Conservation (phyloP, 495 filamentous ascomycete genomes). For the Pseudoneurospora amorphoporcata region DNA sequence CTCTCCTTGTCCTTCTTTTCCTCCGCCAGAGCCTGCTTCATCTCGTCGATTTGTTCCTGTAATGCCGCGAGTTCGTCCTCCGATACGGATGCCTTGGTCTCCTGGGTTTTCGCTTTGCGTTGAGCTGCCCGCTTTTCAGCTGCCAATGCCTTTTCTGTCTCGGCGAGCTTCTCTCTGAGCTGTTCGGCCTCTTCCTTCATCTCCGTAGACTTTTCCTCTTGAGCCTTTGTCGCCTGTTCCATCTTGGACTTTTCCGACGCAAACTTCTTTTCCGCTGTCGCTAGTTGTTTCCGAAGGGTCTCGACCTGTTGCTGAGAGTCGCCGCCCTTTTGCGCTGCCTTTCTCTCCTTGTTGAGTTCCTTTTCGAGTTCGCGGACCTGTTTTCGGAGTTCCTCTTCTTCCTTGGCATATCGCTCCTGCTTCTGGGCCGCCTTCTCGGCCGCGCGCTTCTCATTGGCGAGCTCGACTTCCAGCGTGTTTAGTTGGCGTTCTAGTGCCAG, state of each 20-base stretch:
- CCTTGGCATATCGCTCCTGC: conserved; percentile 29
- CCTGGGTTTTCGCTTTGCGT: conserved; percentile 38
- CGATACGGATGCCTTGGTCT: conserved; percentile 9
- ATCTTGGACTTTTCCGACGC: conserved; percentile 28
- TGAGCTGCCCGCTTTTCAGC: conserved; percentile 44
- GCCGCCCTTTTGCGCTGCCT: conserved; percentile 18
- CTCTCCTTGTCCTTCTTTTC: conserved; percentile 34
- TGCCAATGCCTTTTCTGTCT: conserved; percentile 30
- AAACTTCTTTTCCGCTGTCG: conserved; percentile 13
- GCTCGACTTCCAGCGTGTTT: conserved; percentile 62
- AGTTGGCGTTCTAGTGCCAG: conserved; percentile 64
- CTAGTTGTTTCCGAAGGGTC: conserved; percentile 15
- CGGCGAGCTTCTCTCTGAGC: conserved; percentile 41
- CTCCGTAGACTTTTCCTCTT: conserved; percentile 17
- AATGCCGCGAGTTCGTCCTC: conserved; percentile 28
- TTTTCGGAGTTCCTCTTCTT: conserved; percentile 36
- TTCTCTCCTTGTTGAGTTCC: conserved; percentile 42
- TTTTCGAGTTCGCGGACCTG: conserved; percentile 39
- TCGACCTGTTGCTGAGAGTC: conserved; percentile 26
- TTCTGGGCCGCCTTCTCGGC: conserved; percentile 50
- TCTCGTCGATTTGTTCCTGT: conserved; percentile 20
- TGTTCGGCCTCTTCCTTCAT: conserved; percentile 27
- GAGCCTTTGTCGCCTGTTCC: conserved; percentile 19
- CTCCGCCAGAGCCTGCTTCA: conserved; percentile 28
- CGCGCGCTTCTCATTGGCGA: conserved; percentile 66